Base-by-base conservation (phyloP, 768 basidiomycete genomes). In the Hygrocybe punicea region DNA sequence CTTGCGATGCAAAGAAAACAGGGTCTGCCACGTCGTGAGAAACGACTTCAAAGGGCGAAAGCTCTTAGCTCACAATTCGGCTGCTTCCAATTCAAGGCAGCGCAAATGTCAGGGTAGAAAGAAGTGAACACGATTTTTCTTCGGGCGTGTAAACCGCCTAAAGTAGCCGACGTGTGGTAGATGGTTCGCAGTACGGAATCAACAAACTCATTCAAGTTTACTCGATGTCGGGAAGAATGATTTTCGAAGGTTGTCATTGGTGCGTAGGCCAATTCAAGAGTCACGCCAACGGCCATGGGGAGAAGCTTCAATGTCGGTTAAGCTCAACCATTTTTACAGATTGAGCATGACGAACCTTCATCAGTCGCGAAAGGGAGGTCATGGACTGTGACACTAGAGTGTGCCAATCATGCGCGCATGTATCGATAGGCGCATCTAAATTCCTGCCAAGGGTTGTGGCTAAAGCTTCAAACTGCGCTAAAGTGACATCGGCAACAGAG, bases 1-100 rank as follows among this genome's bases (percentile, higher is more conserved):
- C 98, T 63, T 85, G 85, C 6, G 91, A 89, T 7, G 90, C 86
- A 70, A 97, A 91, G 76, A 98, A 97, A 36, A 98, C 95, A 53
- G 96, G 93, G 80, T 96, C 93, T 93, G 68, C 34, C 35, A 50
- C 40, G 37, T 29, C 11, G 53, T 55, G 54, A 55, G 40, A 47
- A 39, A 33, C 17, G 29, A 29, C 29, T 29, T 29, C 29, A 4
- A 29, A 29, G 8, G 29, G 29, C 8, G 29, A 29, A 29, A 8
- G 29, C 29, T 29, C 29, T 8, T 29, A 29, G 29, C 85, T 72
- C 74, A 93, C 96, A 98, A 71, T 98, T 98, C 11, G 96, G 96
- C 72, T 99, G 96, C 72, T 99, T 99, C 97, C 96, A 98, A 66
- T 99, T 98, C 55, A 98, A 72, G 14, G 91, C 87, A 7, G 91